Evolutionary conservation across 1,284 basidiomycete species (phyloP), one percentile per base, ranked within the genome.

Genomic region (Malassezia sp.): DNA sequence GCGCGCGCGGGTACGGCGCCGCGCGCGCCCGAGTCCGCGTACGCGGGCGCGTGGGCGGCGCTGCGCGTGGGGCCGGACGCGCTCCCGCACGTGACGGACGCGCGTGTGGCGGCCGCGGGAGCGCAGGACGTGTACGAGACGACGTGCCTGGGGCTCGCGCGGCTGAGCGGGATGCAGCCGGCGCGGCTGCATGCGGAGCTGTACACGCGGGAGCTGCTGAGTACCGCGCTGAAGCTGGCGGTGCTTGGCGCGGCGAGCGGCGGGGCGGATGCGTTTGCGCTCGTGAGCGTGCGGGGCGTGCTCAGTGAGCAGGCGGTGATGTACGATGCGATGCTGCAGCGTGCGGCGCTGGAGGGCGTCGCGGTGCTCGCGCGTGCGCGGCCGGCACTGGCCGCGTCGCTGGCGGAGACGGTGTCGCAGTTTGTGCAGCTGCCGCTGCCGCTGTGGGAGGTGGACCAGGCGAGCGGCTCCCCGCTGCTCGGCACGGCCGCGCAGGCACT

Each of bases 401-500:
- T 90, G 77, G 82, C 83, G 0, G 76, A 76, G 32, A 85, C 89
- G 61, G 75, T 96, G 29, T 80, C 89, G 24, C 81, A 83, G 38
- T 90, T 93, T 57, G 80, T 91, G 21, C 88, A 85, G 8, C 83
- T 83, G 2, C 88, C 89, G 5, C 73, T 91, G 29, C 80, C 85
- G 0, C 83, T 89, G 26, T 88, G 93, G 59, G 84, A 90, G 61
- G 38, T 51, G 23, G 79, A 78, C 10, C 46, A 60, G 54, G 44
- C 59, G 63, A 2, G 78, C 79, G 9, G 81, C 83, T 81, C 84
- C 2, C 81, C 84, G 1, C 80, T 84, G 9, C 75, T 93, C 12
- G 75, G 79, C 23, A 83, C 88, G 1, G 86, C 88, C 3, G 88
- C 89, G 1, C 85, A 83, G 63, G 89, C 86, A 60, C 76, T 96